These are phyloP conservation scores for Linum trigynum DNA, from an alignment of 345 rosid genomes.

Conservation along the genomic window DNA sequence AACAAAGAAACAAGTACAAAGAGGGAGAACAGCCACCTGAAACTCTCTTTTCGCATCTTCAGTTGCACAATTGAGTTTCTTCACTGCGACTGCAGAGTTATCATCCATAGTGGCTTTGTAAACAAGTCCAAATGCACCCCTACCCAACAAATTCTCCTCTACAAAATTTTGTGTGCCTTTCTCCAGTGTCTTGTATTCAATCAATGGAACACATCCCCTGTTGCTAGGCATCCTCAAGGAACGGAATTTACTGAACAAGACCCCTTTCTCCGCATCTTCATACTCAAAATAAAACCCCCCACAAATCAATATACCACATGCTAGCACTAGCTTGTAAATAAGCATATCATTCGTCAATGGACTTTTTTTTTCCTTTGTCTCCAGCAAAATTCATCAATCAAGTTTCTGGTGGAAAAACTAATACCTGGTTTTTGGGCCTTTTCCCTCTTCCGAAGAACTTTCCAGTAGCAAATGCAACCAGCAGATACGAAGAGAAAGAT, in stretches of 20 bases:
- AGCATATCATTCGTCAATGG: no score
- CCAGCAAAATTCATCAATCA: constrained; percentile 2
- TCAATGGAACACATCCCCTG: constrained; percentile 39
- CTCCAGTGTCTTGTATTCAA: constrained; percentile 58
- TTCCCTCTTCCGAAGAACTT: constrained; percentile 34
- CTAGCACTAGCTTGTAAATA: no score
- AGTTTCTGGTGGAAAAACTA: neutral
- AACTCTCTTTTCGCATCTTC: constrained; percentile 66
- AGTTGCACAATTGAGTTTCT: constrained; percentile 59
- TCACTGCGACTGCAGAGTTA: constrained; percentile 56
- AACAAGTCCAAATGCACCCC: constrained; percentile 88
- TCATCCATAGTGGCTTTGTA: constrained; percentile 61
- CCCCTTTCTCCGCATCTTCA: constrained; percentile 47
- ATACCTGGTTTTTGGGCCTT: constrained; percentile 44
- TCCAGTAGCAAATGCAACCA: constrained; percentile 43
- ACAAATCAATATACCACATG: neutral
- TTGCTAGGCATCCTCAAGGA: constrained; percentile 38
- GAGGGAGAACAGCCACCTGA: constrained; percentile 38
- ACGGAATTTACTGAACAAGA: constrained; percentile 37
- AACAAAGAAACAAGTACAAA: neutral
- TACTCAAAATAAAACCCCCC: constrained; percentile 9
- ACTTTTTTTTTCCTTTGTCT: no score
- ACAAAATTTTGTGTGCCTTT: constrained; percentile 61
- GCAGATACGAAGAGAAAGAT: constrained; percentile 30
- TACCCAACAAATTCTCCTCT: constrained; percentile 63